phyloP scores from a whole-genome alignment of 2,329 filamentous ascomycete species.

The Tricladium varicosporioides region DNA sequence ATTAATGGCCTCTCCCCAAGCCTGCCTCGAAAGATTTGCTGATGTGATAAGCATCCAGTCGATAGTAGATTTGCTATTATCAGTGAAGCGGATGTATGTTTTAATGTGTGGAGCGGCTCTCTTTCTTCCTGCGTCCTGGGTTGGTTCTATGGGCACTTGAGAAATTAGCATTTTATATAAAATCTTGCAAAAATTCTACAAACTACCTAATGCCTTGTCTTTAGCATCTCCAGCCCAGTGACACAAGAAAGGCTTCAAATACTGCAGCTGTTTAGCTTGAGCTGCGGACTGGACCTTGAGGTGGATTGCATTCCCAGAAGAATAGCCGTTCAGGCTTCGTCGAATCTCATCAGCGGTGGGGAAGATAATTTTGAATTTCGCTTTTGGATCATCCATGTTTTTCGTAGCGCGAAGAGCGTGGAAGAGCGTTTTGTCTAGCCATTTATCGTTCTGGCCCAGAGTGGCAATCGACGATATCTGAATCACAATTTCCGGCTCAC shows the following conservation, averaged over 20 bases:
- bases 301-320: conserved; percentile 76
- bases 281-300: conserved; percentile 69
- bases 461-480: conserved; percentile 84
- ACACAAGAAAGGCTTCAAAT: conserved; percentile 67
- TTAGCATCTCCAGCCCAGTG: conserved; percentile 69
- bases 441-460: conserved; percentile 66
- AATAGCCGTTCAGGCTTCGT: conserved; percentile 73
- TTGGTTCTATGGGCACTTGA: conserved; percentile 11
- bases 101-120: conserved; percentile 85
- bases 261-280: conserved; percentile 72
- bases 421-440: conserved; percentile 68
- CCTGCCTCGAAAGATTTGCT: conserved; percentile 89
- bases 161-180: background rate
- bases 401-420: conserved; percentile 41
- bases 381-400: conserved; percentile 29
- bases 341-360: conserved; percentile 79
- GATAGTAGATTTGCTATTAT: conserved; percentile 43
- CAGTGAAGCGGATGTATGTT: conserved; percentile 71
- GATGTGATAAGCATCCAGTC: conserved; percentile 87
- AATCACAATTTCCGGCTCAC: conserved; percentile 48
- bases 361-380: conserved; percentile 71
- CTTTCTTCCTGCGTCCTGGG: conserved; percentile 56
- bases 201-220: conserved; percentile 13
- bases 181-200: background rate
- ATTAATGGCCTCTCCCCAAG: conserved; percentile 71